These are phyloP conservation scores for Pleomassaria siparia DNA, from an alignment of 2,329 filamentous ascomycete species.

Conservation along the genomic window DNA sequence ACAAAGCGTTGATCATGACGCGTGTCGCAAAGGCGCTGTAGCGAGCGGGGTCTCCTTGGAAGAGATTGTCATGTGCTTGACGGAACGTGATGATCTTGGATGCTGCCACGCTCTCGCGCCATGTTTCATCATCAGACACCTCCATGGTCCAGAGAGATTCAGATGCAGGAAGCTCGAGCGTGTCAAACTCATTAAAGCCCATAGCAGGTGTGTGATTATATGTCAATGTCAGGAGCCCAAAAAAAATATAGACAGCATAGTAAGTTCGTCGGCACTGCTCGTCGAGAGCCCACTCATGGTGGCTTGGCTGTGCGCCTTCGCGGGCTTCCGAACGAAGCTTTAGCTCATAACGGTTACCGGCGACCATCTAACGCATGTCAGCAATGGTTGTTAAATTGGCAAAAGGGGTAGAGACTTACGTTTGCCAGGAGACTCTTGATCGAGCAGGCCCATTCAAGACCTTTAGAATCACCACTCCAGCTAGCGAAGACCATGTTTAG, in stretches of 20 bases:
- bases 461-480: constrained; percentile 98
- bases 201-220: constrained; percentile 99
- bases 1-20: constrained; percentile 98
- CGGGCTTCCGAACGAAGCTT: constrained; percentile 91
- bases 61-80: constrained; percentile 91
- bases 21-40: constrained; percentile 97
- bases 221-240: constrained; percentile 88
- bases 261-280: constrained; percentile 96
- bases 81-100: constrained; percentile 83
- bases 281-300: constrained; percentile 93
- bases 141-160: constrained; percentile 93
- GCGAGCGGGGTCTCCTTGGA: constrained; percentile 84
- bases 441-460: constrained; percentile 96
- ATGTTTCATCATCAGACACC: constrained; percentile 74
- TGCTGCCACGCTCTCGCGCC: constrained; percentile 74
- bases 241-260: constrained; percentile 99
- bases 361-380: constrained; percentile 70
- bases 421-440: constrained; percentile 98
- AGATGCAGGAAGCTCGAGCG: constrained; percentile 86
- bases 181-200: constrained; percentile 97
- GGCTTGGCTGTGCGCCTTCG: constrained; percentile 71
- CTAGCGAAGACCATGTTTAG: constrained; percentile 99
- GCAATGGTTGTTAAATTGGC: constrained; percentile 1
- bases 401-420: constrained; percentile 37
- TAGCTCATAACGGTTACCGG: constrained; percentile 92